phyloP scores from a whole-genome alignment of 148 eudicot species.

The Drosera capensis region DNA sequence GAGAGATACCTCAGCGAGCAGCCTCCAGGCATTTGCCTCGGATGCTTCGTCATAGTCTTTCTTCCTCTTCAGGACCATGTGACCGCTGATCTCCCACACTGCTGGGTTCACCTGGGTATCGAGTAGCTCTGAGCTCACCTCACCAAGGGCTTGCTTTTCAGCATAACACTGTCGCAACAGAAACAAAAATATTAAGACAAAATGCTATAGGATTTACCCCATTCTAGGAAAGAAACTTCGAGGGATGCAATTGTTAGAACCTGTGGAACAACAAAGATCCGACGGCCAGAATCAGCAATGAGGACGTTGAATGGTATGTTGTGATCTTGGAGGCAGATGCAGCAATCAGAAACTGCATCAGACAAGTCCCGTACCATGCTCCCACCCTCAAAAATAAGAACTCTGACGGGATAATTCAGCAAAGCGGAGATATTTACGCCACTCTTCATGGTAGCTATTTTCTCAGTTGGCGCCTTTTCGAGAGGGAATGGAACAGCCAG shows the following conservation, averaged over 20 bases:
- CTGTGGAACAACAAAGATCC: conserved; percentile 80
- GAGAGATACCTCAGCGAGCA: conserved; percentile 80
- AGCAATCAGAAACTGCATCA: conserved; percentile 45
- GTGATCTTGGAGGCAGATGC: conserved; percentile 74
- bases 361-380: conserved; percentile 35
- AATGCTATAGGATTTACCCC: neutral
- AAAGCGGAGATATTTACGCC: conserved; percentile 50
- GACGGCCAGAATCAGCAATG: conserved; percentile 64
- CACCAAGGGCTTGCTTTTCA: conserved; percentile 90
- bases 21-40: conserved; percentile 85
- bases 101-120: conserved; percentile 99
- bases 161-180: conserved; percentile 66
- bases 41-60: conserved; percentile 85
- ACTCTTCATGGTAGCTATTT: conserved; percentile 19
- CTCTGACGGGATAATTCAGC: conserved; percentile 61
- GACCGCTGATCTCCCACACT: conserved; percentile 98
- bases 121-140: conserved; percentile 59
- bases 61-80: conserved; percentile 80
- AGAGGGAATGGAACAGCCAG: conserved; percentile 62
- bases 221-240: neutral
- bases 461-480: conserved; percentile 63
- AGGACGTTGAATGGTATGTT: conserved; percentile 81
- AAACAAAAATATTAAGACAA: too few species aligned
- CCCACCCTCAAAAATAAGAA: conserved; percentile 80
- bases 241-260: conserved; percentile 13